Evolutionary conservation across 2,329 filamentous ascomycete species (phyloP).

Genomic region (Penicillium sp.): DNA sequence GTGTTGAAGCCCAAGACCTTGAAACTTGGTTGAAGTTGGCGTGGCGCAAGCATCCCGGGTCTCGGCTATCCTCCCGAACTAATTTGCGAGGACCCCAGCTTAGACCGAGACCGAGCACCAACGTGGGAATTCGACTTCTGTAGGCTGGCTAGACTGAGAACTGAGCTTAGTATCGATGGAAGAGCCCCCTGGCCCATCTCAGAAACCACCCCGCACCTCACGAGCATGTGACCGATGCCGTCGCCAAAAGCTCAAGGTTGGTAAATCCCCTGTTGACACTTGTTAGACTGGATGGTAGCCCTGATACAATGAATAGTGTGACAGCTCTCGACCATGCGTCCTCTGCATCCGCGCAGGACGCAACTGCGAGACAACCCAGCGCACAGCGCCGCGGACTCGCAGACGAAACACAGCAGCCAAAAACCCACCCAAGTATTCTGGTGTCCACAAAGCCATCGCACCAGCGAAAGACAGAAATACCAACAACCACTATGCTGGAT

Average conservation of each 20-base stretch:
- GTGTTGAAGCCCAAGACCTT: no score
- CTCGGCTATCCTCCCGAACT: not conserved
- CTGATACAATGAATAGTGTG: conserved; percentile 18
- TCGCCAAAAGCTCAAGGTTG: conserved; percentile 35
- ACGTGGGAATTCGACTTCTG: no score
- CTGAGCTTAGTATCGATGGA: not conserved
- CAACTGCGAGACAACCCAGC: conserved; percentile 18
- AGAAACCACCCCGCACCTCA: conserved; percentile 5
- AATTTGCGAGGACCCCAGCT: conserved; percentile 4
- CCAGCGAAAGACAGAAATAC: not conserved
- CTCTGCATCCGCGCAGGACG: conserved; percentile 17
- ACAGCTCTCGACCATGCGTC: conserved; percentile 52
- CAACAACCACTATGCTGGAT: not conserved
- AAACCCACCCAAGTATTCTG: not conserved
- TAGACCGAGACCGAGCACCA: not conserved
- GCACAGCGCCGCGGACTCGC: not conserved
- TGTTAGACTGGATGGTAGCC: conserved; percentile 34
- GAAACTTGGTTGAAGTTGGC: no score
- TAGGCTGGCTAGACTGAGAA: not conserved
- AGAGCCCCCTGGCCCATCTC: not conserved
- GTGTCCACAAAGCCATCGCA: conserved; percentile 3
- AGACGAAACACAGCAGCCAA: not conserved
- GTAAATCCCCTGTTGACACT: no score
- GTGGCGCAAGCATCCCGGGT: not conserved
- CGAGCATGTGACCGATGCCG: conserved; percentile 22